Evolutionary conservation across 768 basidiomycete genomes (phyloP).

Genomic region (Piloderma croceum): DNA sequence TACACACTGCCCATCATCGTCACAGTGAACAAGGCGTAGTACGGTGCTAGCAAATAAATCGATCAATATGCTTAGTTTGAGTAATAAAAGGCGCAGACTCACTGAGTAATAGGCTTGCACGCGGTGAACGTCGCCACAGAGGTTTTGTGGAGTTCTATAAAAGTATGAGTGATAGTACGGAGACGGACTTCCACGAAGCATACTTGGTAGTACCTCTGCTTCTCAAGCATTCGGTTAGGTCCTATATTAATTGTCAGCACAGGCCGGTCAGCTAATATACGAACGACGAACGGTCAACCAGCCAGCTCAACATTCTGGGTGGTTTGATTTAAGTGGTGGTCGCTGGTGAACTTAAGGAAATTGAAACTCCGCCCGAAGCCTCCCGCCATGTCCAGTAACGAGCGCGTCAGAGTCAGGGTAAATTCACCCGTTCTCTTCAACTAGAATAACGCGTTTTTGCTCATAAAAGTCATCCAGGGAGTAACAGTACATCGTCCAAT

Average conservation of each 20-base stretch:
- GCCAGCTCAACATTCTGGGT: conserved; percentile 17
- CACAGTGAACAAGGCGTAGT: conserved; percentile 45
- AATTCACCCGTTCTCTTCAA: conserved; percentile 25
- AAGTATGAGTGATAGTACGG: no score
- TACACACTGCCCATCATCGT: conserved; percentile 51
- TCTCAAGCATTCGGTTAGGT: conserved; percentile 62
- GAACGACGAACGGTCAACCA: background rate
- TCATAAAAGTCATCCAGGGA: conserved; percentile 45
- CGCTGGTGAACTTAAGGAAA: conserved; percentile 14
- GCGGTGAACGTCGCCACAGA: no score
- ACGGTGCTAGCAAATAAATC: conserved; percentile 39
- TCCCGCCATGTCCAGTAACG: conserved; percentile 46
- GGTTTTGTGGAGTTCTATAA: no score
- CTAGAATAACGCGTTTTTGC: conserved; percentile 6
- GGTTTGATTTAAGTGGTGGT: conserved; percentile 27
- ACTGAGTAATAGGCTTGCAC: no score
- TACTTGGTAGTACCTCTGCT: conserved; percentile 66
- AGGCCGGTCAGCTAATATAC: background rate
- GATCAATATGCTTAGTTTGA: no score
- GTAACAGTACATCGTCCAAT: conserved; percentile 84
- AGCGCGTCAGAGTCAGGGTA: conserved; percentile 78
- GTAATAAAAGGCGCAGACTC: no score
- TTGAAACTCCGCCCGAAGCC: conserved; percentile 35
- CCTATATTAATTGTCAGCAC: conserved; percentile 29
- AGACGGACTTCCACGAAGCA: no score